Evolutionary conservation across 1,284 basidiomycete genomes (phyloP).

Genomic region (Vanrija sp.): DNA sequence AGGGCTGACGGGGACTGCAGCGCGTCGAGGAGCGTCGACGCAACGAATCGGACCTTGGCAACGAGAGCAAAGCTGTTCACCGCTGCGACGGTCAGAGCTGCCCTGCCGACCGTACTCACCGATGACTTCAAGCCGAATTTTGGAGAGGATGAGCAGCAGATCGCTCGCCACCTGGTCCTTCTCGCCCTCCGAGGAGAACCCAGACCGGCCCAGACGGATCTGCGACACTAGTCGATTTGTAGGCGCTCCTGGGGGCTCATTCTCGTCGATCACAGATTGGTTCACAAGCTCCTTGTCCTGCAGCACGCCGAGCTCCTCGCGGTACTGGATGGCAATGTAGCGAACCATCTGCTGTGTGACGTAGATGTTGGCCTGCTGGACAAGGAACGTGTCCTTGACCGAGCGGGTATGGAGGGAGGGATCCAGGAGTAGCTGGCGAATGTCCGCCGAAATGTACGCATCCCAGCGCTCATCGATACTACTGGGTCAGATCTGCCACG

Average conservation of each 20-base stretch:
- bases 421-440: conserved; percentile 83
- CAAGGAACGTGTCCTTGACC: conserved; percentile 77
- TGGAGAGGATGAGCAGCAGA: conserved; percentile 73
- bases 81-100: conserved; percentile 29
- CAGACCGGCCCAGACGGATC: conserved; percentile 2
- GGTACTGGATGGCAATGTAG: conserved; percentile 82
- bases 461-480: conserved; percentile 40
- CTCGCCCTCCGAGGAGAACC: conserved; percentile 25
- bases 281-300: conserved; percentile 47
- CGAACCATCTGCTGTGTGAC: conserved; percentile 88
- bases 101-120: conserved; percentile 39
- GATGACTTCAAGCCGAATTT: conserved; percentile 85
- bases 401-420: conserved; percentile 69
- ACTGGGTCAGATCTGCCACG: neutral
- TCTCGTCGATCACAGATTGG: neutral
- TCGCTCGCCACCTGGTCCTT: conserved; percentile 51
- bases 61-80: conserved; percentile 71
- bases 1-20: conserved; percentile 60
- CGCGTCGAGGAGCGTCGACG: conserved; percentile 79
- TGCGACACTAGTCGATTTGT: conserved; percentile 42
- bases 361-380: conserved; percentile 82
- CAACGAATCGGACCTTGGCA: conserved; percentile 83
- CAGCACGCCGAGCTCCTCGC: conserved; percentile 63
- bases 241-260: conserved; percentile 49
- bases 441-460: conserved; percentile 62